Evolutionary conservation across 352 stramenopile species (phyloP), one percentile per base, ranked within the genome.

Genomic region (Pythium scleroteichum): DNA sequence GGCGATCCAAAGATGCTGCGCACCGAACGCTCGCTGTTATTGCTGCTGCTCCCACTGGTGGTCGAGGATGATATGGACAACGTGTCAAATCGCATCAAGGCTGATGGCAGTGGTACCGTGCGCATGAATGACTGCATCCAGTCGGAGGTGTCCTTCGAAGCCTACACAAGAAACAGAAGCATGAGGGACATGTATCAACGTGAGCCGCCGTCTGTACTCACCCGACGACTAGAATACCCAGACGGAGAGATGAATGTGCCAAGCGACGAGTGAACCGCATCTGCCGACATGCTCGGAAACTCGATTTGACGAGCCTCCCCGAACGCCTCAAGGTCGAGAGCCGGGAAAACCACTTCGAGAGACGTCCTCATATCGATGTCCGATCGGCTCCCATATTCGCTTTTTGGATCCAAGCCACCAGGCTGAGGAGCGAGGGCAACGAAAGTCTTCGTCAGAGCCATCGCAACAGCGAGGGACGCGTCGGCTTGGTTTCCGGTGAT

Each of bases 381-480:
- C 14, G 3, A 19, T 14, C 23, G n/a, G 2, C 5, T 35, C 10
- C 10, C 29, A 10, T 35, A 10, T 35, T 54, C 39, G 32, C 10
- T 17, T 13, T 20, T 22, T 19, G 48, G 39, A 22, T 39, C 9
- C 26, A 20, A 2, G 16, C 24, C 35, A 38, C 44, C 16, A 50
- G 69, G 19, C 22, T 73, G 62, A 0, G 73, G 73, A 5, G 41
- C 46, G 23, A 69, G 69, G 2, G 74, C 74, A 0, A 80, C 72
- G 26, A 83, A 80, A 8, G 71, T 83, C 53, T 83, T 83, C 38
- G 53, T 68, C 13, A 59, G 44, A 1, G 55, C 61, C 44, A 58
- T 41, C 5, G 52, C 53, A 13, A 67, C 60, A n/a, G 53, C 60
- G 4, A 51, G 42, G 4, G 45, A 65, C 14, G 46, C 49, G 7